Percentiles rank a stretch among this genome's conserved stretches.
Evolutionary conservation across 306 rosid genomes (phyloP).

Genomic region (Luffa aegyptiaca): DNA sequence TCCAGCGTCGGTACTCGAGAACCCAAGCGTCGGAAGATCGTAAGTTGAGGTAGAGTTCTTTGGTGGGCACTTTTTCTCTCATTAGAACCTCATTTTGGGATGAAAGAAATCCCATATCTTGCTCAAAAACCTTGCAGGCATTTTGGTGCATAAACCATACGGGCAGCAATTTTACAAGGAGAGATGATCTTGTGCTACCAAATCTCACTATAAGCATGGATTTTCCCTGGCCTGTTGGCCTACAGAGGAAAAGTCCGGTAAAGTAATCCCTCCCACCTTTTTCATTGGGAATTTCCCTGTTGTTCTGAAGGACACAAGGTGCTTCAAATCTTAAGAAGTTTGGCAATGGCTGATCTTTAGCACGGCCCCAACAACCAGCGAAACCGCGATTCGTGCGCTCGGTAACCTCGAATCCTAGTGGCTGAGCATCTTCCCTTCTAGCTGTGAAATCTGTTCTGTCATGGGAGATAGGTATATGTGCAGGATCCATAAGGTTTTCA

Average conservation of each 20-base stretch:
- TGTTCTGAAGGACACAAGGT: constrained; percentile 86
- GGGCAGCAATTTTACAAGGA: constrained; percentile 51
- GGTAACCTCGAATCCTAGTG: constrained; percentile 56
- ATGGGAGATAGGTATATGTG: constrained; percentile 91
- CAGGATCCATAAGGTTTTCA: constrained; percentile 98
- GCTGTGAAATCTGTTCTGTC: constrained; percentile 87
- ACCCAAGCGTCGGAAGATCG: constrained; percentile 92
- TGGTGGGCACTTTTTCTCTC: constrained; percentile 78
- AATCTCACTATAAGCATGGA: constrained; percentile 89
- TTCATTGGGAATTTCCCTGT: constrained; percentile 43
- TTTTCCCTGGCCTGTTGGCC: constrained; percentile 94
- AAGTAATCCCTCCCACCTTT: constrained; percentile 56
- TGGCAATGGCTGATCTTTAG: constrained; percentile 32
- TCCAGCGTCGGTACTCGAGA: constrained; percentile 87
- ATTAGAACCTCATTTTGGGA: constrained; percentile 79
- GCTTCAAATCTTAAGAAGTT: constrained; percentile 73
- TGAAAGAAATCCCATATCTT: constrained; percentile 96
- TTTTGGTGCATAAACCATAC: constrained; percentile 92
- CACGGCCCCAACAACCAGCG: constrained; percentile 87
- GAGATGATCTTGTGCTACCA: constrained; percentile 57
- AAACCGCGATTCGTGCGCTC: constrained; percentile 81
- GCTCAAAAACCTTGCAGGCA: constrained; percentile 90
- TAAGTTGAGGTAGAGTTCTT: constrained; percentile 62
- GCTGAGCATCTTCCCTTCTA: constrained; percentile 79
- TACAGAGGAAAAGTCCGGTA: constrained; percentile 75